Base-by-base conservation (phyloP, 306 rosid genomes). In the Gleditsia sinensis region DNA sequence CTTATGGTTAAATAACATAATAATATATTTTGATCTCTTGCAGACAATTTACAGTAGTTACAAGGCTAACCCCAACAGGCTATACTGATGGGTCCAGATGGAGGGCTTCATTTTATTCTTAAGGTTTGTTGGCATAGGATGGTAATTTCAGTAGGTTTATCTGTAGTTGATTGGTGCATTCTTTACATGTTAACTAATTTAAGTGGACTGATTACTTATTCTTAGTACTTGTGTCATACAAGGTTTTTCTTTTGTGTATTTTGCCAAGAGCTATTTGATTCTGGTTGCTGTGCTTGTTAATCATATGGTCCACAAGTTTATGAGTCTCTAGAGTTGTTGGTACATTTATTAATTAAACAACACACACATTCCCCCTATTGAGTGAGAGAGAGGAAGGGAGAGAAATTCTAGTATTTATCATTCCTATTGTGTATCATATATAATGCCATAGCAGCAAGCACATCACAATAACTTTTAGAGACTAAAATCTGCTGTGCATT, bases 41-140 rank as follows among this genome's bases (percentile, higher is more conserved):
- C n/a, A n/a, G n/a, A n/a, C n/a, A n/a, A n/a, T n/a, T n/a, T n/a
- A n/a, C n/a, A n/a, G n/a, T n/a, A n/a, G n/a, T n/a, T n/a, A n/a
- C n/a, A n/a, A n/a, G n/a, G n/a, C n/a, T n/a, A n/a, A n/a, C n/a
- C n/a, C n/a, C n/a, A n/a, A n/a, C n/a, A n/a, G n/a, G n/a, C n/a
- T n/a, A n/a, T n/a, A n/a, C n/a, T n/a, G n/a, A n/a, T n/a, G n/a
- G n/a, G n/a, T n/a, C n/a, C n/a, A 69, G 74, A 77, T 12, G 88
- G 84, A 58, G 87, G 16, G 1, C 21, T 36, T 63, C 68, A 86
- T 49, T 67, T 70, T 17, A 32, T 86, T 21, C 20, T 2, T 0
- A 63, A 86, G 93, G 93, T 90, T 10, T 57, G 85, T 49, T 70
- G 27, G 12, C 28, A 25, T 9, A 19, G 30, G 9, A 11, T 21